phyloP scores from a whole-genome alignment of 176 grass and related monocot species.

The Puya raimondii region DNA sequence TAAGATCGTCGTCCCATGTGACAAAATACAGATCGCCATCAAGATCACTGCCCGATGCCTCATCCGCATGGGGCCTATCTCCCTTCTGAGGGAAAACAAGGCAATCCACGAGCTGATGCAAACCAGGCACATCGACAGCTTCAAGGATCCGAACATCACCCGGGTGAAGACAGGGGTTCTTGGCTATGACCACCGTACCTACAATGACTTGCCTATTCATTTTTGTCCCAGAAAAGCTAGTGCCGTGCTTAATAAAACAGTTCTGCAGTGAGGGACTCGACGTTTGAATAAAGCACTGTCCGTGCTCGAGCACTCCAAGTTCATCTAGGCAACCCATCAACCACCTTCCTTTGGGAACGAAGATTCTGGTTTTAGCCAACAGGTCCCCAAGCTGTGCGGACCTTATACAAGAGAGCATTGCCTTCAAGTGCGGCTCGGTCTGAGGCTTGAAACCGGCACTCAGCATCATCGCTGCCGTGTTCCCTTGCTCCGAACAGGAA shows the following conservation, averaged over 20 bases:
- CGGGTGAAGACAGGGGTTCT: slow-evolving; percentile 91
- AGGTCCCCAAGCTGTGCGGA: slow-evolving; percentile 60
- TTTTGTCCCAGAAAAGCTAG: slow-evolving; percentile 31
- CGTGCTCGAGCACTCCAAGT: slow-evolving; percentile 60
- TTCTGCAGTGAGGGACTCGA: slow-evolving; percentile 46
- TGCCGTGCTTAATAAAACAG: slow-evolving; percentile 67
- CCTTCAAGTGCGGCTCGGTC: slow-evolving; percentile 69
- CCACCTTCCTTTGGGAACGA: slow-evolving; percentile 81
- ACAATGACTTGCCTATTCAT: slow-evolving; percentile 48
- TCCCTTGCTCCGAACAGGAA: slow-evolving; percentile 75
- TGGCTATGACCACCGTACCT: slow-evolving; percentile 70
- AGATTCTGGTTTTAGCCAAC: slow-evolving; percentile 62
- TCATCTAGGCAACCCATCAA: slow-evolving; percentile 95
- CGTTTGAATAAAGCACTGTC: slow-evolving; percentile 74
- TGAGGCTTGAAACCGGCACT: slow-evolving; percentile 65
- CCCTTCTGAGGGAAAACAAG: slow-evolving; percentile 78
- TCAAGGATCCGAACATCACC: slow-evolving; percentile 81
- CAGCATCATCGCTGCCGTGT: slow-evolving; percentile 62
- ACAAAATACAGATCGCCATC: slow-evolving; percentile 94
- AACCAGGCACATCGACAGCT: slow-evolving; percentile 62
- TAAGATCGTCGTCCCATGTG: slow-evolving; percentile 77
- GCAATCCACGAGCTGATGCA: slow-evolving; percentile 82
- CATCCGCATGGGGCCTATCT: slow-evolving; percentile 79
- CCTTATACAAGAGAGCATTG: slow-evolving; percentile 73
- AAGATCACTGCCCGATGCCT: slow-evolving; percentile 92